Conservation (phyloP, 805 yeast genomes). For the Wickerhamomyces chaumierensis region DNA sequence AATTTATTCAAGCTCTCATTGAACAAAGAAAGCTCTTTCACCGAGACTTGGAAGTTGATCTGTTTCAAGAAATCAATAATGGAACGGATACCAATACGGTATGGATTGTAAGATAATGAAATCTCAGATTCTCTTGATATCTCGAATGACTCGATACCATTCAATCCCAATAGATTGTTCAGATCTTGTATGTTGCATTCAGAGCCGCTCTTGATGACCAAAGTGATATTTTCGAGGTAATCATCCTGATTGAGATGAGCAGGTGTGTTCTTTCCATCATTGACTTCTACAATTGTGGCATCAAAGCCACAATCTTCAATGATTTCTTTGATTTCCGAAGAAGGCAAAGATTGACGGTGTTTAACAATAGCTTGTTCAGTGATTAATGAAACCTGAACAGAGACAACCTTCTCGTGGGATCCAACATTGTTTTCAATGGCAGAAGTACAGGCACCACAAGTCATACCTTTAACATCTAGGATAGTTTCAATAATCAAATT, state of each 20-base stretch:
- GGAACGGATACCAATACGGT: conserved; percentile 48
- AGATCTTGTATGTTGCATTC: conserved; percentile 24
- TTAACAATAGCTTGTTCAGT: conserved; percentile 61
- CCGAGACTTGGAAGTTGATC: conserved; percentile 37
- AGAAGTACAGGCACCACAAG: conserved; percentile 31
- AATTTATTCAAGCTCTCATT: conserved; percentile 53
- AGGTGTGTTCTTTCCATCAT: not conserved
- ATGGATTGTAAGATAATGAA: conserved; percentile 37
- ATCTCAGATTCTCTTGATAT: conserved; percentile 7
- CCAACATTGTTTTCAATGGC: conserved; percentile 49
- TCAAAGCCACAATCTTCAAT: conserved; percentile 77
- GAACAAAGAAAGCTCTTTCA: conserved; percentile 55
- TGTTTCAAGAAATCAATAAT: conserved; percentile 41
- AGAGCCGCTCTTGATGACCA: conserved; percentile 2
- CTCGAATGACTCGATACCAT: conserved; percentile 20
- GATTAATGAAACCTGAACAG: conserved; percentile 56
- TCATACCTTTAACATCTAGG: conserved; percentile 16
- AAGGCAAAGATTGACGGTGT: conserved; percentile 27
- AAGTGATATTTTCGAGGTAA: conserved; percentile 5
- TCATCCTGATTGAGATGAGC: not conserved
- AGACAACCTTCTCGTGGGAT: conserved; percentile 35
- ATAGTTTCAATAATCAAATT: conserved; percentile 5
- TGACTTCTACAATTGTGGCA: conserved; percentile 22
- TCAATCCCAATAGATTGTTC: conserved; percentile 23
- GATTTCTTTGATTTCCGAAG: conserved; percentile 30